Evolutionary conservation across 495 filamentous ascomycete genomes (phyloP).

Genomic region (Echria macrotheca): DNA sequence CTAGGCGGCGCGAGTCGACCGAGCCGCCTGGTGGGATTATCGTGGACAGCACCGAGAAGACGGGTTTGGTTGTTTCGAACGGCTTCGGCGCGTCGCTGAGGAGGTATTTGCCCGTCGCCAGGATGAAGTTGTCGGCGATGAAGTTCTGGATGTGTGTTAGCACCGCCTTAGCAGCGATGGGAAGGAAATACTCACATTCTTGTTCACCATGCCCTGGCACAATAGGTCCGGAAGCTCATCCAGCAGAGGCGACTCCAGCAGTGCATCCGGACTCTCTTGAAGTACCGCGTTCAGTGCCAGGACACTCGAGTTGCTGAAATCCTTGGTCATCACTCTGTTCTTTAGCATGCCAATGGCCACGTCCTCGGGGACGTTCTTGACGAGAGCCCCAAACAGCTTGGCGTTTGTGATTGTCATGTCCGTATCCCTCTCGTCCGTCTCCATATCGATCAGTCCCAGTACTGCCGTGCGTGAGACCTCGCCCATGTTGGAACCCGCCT

Average conservation of each 20-base stretch:
- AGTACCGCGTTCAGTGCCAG: conserved; percentile 85
- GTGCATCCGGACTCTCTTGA: conserved; percentile 63
- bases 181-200: conserved; percentile 56
- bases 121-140: conserved; percentile 80
- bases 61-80: conserved; percentile 66
- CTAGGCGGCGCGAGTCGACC: conserved; percentile 75
- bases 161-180: no score
- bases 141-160: conserved; percentile 51
- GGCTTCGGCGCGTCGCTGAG: conserved; percentile 56
- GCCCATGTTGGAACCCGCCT: conserved; percentile 90
- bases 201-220: conserved; percentile 70
- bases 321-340: conserved; percentile 67
- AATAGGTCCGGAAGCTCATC: conserved; percentile 70
- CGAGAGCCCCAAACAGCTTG: conserved; percentile 77
- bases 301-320: conserved; percentile 61
- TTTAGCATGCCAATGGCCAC: conserved; percentile 66
- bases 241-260: conserved; percentile 58
- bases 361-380: conserved; percentile 70
- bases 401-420: conserved; percentile 83
- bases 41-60: conserved; percentile 69
- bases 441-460: conserved; percentile 79
- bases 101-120: conserved; percentile 94
- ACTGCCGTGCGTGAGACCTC: conserved; percentile 78
- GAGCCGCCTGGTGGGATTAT: conserved; percentile 72
- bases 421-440: conserved; percentile 66